Conservation (phyloP, 768 basidiomycete species). For the Lentinula sp. region DNA sequence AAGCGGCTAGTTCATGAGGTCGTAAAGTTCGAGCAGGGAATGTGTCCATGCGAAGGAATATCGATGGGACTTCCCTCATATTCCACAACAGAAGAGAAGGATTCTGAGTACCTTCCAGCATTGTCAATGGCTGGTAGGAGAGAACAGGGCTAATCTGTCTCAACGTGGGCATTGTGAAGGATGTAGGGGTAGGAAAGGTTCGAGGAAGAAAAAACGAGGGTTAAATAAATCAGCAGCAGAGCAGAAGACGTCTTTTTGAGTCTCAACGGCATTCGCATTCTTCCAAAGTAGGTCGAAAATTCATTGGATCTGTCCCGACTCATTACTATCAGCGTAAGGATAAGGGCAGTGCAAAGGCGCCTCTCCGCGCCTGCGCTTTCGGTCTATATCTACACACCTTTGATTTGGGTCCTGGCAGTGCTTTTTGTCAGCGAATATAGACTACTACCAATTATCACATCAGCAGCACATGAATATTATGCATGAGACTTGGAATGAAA, state of each 20-base stretch:
- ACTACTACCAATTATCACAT: too few species aligned
- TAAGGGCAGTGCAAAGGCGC: not conserved
- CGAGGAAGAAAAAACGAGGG: not conserved
- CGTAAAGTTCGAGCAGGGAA: not conserved
- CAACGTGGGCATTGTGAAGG: not conserved
- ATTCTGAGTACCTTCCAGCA: not conserved
- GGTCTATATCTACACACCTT: not conserved
- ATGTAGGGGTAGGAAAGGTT: not conserved
- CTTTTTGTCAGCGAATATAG: not conserved
- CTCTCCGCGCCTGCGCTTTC: not conserved
- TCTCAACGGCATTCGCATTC: not conserved
- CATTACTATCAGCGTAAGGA: not conserved
- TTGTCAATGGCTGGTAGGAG: not conserved
- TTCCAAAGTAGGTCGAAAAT: not conserved
- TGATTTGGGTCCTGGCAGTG: not conserved
- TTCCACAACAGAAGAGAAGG: slow-evolving; percentile 1
- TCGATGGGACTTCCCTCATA: not conserved
- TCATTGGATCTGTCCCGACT: not conserved
- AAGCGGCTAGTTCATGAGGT: not conserved
- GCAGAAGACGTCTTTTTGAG: not conserved
- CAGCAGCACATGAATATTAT: too few species aligned
- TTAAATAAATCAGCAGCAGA: not conserved
- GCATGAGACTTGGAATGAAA: not conserved
- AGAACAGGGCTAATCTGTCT: not conserved
- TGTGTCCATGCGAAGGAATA: not conserved